Evolutionary conservation across 805 yeast species (phyloP), one percentile per base, ranked within the genome.

Genomic region (Suhomyces xylopsoci): DNA sequence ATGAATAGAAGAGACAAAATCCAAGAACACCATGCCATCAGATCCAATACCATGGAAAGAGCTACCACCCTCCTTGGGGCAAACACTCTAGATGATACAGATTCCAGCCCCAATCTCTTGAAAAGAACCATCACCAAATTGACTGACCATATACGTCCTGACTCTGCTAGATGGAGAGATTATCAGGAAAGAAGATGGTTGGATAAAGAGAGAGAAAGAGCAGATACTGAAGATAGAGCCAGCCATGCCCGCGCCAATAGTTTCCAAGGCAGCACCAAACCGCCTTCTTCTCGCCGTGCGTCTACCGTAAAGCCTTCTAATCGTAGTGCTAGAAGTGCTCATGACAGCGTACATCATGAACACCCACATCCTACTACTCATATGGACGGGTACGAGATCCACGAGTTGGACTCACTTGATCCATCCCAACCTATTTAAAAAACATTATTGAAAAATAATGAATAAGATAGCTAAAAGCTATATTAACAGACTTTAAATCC

Each of bases 1-100:
- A 77, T 87, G 80, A 79, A 80, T 25, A 70, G 76, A 59, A 74
- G 87, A 60, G 94, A 87, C 68, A 75, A 71, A 54, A 70, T 80
- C 10, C 88, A 85, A 67, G 87, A 81, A 41, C 65, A 74, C 26
- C 85, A 79, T 55, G 79, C 77, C 4, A 55, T 71, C 15, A 61
- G 70, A 40, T 59, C 77, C 48, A 61, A 63, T 28, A 68, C 73
- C 0, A 45, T 64, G 28, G 76, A 71, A 26, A 53, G 67, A 25
- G 49, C 59, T 5, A 48, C 45, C 28, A 52, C 58, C 3, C 12
- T 55, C 15, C 55, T 48, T 17, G 45, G 51, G 20, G 25, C 55
- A 5, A 48, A 46, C 15, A 56, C 59, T n/a, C 48, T 34, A 30
- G 58, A 54, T 14, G 47, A 32, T 10, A 17, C 14, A 7, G 25